phyloP scores from a whole-genome alignment of 805 yeast species.

The Lipomyces chichibuensis region DNA sequence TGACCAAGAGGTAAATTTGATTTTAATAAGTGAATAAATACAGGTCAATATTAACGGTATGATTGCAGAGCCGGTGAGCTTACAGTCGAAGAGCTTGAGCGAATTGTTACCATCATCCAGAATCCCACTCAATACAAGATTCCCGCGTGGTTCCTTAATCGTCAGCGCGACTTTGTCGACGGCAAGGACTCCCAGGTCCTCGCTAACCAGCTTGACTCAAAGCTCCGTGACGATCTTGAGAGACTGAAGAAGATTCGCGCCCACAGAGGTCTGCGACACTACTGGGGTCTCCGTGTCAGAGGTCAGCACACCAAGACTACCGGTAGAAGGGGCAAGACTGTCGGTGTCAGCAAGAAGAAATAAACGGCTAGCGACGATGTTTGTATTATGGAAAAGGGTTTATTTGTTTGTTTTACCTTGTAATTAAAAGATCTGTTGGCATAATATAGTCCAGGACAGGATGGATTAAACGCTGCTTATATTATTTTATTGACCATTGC shows the following conservation, averaged over 20 bases:
- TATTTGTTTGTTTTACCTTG: slow-evolving; percentile 12
- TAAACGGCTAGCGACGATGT: slow-evolving; percentile 28
- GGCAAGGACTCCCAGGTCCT: slow-evolving; percentile 99
- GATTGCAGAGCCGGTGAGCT: slow-evolving; percentile 87
- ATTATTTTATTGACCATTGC: no score
- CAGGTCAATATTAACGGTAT: not conserved
- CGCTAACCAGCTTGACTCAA: slow-evolving; percentile 98
- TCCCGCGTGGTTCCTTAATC: slow-evolving; percentile 99
- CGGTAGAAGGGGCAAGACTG: slow-evolving; percentile 85
- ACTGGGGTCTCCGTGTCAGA: slow-evolving; percentile 99
- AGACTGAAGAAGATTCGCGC: slow-evolving; percentile 99
- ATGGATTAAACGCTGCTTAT: not conserved
- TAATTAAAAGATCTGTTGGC: not conserved
- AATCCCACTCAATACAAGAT: slow-evolving; percentile 99
- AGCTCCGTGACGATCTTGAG: slow-evolving; percentile 99
- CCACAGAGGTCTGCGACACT: slow-evolving; percentile 99
- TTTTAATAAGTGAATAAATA: not conserved
- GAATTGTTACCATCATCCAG: slow-evolving; percentile 99
- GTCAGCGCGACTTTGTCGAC: slow-evolving; percentile 97
- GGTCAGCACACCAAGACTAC: slow-evolving; percentile 99
- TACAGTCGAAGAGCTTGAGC: slow-evolving; percentile 99
- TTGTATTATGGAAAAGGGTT: slow-evolving; percentile 25
- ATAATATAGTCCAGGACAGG: not conserved
- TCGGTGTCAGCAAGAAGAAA: slow-evolving; percentile 52
- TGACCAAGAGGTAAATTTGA: slow-evolving; percentile 70